Percentiles rank a stretch among this genome's conserved stretches.
phyloP scores from a whole-genome alignment of 1,284 basidiomycete species.

The Microbotryum lychnidis-dioicae region DNA sequence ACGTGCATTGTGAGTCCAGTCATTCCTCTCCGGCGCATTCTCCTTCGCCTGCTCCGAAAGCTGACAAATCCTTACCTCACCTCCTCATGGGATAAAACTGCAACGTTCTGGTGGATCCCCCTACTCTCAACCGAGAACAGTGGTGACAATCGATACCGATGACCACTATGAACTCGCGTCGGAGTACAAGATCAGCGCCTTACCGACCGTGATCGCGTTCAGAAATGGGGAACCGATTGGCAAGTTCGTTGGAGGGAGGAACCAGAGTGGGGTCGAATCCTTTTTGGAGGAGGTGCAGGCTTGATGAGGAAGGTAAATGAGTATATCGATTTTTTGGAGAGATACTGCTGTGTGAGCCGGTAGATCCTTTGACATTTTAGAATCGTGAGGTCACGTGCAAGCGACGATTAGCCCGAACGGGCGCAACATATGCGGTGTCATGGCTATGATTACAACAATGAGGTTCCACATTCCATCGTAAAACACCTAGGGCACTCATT shows the following conservation, averaged over 20 bases:
- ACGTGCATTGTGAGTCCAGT: slow-evolving; percentile 11
- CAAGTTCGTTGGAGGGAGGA: slow-evolving; percentile 23
- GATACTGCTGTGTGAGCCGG: no score
- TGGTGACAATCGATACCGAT: slow-evolving; percentile 27
- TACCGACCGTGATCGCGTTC: slow-evolving; percentile 30
- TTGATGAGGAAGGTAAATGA: neutral
- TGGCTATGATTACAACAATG: no score
- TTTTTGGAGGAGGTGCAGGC: slow-evolving; percentile 15
- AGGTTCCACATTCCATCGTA: no score
- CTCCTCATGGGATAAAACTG: neutral
- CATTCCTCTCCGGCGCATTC: no score
- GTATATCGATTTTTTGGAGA: no score
- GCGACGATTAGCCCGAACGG: no score
- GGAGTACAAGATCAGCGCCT: slow-evolving; percentile 22
- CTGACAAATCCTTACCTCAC: neutral
- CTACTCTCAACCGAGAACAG: neutral
- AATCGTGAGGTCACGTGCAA: no score
- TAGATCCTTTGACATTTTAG: no score
- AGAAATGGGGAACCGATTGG: slow-evolving; percentile 20
- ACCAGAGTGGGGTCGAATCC: slow-evolving; percentile 9
- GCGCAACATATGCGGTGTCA: no score
- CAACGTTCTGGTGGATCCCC: neutral
- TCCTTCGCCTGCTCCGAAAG: neutral
- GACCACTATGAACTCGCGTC: slow-evolving; percentile 15
- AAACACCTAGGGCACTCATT: no score